Evolutionary conservation across 352 stramenopile genomes (phyloP).

Genomic region (Phytophthora chlamydospora): DNA sequence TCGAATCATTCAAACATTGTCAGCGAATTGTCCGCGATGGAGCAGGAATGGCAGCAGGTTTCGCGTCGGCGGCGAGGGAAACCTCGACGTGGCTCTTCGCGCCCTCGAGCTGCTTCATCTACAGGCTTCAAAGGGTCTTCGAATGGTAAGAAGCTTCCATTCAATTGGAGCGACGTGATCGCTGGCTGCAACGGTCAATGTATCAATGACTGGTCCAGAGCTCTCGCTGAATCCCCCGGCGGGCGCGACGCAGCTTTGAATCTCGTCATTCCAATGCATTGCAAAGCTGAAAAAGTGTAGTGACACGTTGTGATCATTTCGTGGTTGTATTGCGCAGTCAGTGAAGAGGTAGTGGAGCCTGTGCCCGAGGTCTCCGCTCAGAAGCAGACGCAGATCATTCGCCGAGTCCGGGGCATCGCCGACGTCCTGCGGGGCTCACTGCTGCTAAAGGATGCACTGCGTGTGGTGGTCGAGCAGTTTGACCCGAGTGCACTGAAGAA

Average conservation of each 20-base stretch:
- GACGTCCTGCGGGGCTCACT: conserved; percentile 34
- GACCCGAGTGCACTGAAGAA: conserved; percentile 6
- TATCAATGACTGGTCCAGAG: conserved; percentile 20
- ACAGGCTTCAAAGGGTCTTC: background rate
- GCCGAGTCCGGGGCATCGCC: conserved; percentile 45
- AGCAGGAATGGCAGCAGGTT: conserved; percentile 39
- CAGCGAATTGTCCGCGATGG: conserved; percentile 15
- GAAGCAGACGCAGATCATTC: conserved; percentile 48
- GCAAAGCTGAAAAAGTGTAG: background rate
- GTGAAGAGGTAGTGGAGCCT: conserved; percentile 32
- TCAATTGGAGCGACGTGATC: background rate
- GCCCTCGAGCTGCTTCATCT: background rate
- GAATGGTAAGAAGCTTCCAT: conserved; percentile 6
- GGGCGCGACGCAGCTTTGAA: background rate
- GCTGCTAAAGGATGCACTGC: conserved; percentile 38
- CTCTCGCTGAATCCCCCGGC: background rate
- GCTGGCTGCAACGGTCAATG: background rate
- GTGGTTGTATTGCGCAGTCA: conserved; percentile 4
- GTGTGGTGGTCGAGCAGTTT: conserved; percentile 39
- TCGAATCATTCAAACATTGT: background rate
- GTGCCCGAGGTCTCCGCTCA: conserved; percentile 34
- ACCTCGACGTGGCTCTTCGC: conserved; percentile 8
- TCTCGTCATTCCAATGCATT: background rate
- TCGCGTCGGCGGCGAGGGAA: conserved; percentile 29
- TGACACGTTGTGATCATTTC: background rate